A percentile compares a stretch with the other conserved stretches of the same genome.
Conservation (phyloP, 1,284 basidiomycete genomes). For the Earliella scabrosa region DNA sequence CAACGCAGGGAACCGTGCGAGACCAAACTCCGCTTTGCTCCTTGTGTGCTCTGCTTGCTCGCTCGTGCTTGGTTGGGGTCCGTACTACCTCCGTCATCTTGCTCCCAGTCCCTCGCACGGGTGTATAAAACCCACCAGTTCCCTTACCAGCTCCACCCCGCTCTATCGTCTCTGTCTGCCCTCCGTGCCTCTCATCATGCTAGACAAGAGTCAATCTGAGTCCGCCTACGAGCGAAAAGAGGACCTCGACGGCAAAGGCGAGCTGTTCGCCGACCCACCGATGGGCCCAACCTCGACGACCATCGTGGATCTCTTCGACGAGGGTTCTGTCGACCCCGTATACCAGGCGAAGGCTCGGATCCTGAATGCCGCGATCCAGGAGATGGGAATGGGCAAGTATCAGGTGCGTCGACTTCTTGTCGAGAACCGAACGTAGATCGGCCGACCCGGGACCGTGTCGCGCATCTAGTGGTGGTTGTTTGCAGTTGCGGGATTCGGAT, state of each 20-base stretch:
- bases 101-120: background rate
- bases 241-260: conserved; percentile 18
- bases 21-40: background rate
- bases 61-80: too few relatives aligned
- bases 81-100: background rate
- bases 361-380: conserved; percentile 60
- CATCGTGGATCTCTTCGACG: conserved; percentile 41
- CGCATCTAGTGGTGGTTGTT: conserved; percentile 56
- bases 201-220: conserved; percentile 7
- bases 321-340: conserved; percentile 53
- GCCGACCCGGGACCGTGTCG: background rate
- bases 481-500: conserved; percentile 67
- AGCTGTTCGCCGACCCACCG: background rate
- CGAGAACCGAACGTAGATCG: background rate
- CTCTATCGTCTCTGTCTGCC: background rate
- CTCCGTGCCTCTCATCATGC: conserved; percentile 1
- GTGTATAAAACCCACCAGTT: background rate
- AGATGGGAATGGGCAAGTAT: conserved; percentile 71
- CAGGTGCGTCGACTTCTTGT: conserved; percentile 47
- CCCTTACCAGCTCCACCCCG: background rate
- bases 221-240: too few relatives aligned
- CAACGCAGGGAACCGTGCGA: background rate
- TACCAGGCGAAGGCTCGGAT: conserved; percentile 62
- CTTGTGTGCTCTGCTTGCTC: too few relatives aligned
- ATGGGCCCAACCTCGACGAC: background rate